Evolutionary conservation across 495 filamentous ascomycete genomes (phyloP), one percentile per base, ranked within the genome.

Genomic region (Penicillium cataractarum): DNA sequence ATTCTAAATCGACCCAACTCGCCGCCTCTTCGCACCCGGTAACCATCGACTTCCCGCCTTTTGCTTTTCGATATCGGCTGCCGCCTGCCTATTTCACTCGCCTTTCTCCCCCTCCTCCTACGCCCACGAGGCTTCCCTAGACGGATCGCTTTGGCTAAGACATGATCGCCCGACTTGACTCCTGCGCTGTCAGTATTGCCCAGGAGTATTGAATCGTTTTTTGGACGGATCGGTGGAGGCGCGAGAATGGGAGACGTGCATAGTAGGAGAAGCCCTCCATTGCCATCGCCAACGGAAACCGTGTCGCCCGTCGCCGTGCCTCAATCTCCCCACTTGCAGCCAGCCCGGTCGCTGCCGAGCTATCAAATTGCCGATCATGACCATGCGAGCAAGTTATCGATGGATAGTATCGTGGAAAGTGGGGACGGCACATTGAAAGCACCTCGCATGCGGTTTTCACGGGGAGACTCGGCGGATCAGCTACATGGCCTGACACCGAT

Each of bases 231-330:
- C 69, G 71, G 58, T 66, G 70, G 71, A 76, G 69, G 75, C 59
- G 69, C 58, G 68, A 70, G 54, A 56, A 79, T 78, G 77, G 75
- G 67, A 66, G 74, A 78, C 64, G 70, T 74, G 66, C 72, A 71
- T 69, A 74, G 67, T 60, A 74, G 73, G 72, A 77, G 71, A 66
- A 78, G 71, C 61, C 66, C 76, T 76, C 75, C 78, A 64, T 73
- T 76, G 64, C 73, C 77, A 66, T 80, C 77, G 68, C 76, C 75
- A 63, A 73, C 76, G 56, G 74, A 76, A 68, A 77, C 76, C 32
- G 68, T 72, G 57, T 73, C 76, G 55, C 62, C 75, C 55, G 57
- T 70, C 55, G 68, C 69, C 58, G 60, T 70, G 17, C 55, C 70
- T 29, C 72, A 69, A 31, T 67, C 76, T 61, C 70, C 74, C 51